Conservation (phyloP, 352 stramenopile species). For the Phytophthora tentaculata region DNA sequence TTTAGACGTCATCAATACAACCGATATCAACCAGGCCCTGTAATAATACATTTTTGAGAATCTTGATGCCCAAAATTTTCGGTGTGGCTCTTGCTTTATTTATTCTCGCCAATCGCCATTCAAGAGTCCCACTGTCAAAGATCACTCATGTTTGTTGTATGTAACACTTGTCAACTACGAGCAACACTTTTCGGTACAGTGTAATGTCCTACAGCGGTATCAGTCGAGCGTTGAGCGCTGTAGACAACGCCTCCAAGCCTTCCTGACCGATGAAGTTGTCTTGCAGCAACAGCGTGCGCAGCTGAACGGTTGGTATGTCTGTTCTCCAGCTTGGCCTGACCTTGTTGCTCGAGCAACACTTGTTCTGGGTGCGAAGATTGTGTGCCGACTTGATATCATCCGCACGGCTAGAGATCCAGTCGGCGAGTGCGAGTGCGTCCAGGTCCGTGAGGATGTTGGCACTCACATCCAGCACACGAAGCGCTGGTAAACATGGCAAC, state of each 20-base stretch:
- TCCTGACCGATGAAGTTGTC: slow-evolving; percentile 44
- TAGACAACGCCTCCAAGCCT: slow-evolving; percentile 29
- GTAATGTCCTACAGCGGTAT: slow-evolving; percentile 20
- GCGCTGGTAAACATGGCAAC: slow-evolving; percentile 29
- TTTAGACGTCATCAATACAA: no score
- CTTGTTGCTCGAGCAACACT: slow-evolving; percentile 7
- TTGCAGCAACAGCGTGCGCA: slow-evolving; percentile 36
- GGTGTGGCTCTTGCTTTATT: no score
- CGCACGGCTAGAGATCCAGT: slow-evolving; percentile 22
- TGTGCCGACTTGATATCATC: slow-evolving; percentile 8
- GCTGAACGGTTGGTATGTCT: slow-evolving; percentile 9
- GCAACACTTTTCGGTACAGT: no score
- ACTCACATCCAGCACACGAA: slow-evolving; percentile 46
- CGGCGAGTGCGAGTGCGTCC: slow-evolving; percentile 41
- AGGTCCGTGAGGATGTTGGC: slow-evolving; percentile 69
- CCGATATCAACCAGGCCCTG: no score
- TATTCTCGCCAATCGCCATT: slow-evolving; percentile 32
- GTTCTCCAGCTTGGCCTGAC: not conserved
- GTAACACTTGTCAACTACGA: no score
- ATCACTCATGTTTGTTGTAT: no score
- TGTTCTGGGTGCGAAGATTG: slow-evolving; percentile 4
- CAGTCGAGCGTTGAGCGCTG: slow-evolving; percentile 28
- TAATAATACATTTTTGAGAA: no score
- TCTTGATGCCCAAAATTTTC: no score
- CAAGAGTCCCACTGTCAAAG: slow-evolving; percentile 12